Percentiles rank a stretch among this genome's conserved stretches.
phyloP scores from a whole-genome alignment of 2,329 filamentous ascomycete species.

The Penicillium crustosum region DNA sequence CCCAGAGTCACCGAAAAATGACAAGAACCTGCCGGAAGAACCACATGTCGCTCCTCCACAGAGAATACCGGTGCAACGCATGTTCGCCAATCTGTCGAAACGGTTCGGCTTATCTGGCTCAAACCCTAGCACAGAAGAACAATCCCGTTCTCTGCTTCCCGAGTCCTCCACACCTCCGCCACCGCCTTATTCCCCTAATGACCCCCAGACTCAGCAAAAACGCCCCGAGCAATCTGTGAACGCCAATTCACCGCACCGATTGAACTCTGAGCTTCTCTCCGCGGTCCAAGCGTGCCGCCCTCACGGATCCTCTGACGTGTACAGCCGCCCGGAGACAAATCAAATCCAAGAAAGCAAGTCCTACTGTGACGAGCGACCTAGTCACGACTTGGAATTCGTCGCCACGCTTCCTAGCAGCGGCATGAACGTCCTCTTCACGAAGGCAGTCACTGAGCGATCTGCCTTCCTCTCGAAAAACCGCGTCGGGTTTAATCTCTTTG shows the following conservation, averaged over 20 bases:
- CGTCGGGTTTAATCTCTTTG: constrained; percentile 67
- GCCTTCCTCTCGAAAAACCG: constrained; percentile 63
- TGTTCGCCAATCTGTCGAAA: constrained; percentile 69
- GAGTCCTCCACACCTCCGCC: constrained; percentile 37
- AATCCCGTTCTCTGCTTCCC: constrained; percentile 24
- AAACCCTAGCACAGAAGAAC: constrained; percentile 22
- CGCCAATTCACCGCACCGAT: constrained; percentile 41
- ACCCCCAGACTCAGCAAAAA: constrained; percentile 28
- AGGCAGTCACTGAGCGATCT: constrained; percentile 51
- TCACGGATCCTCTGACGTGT: constrained; percentile 72
- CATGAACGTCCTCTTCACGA: constrained; percentile 71
- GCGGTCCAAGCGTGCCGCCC: constrained; percentile 77
- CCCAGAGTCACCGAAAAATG: constrained; percentile 60
- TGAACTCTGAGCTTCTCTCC: constrained; percentile 60
- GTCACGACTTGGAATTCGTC: constrained; percentile 69
- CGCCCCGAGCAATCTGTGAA: constrained; percentile 34
- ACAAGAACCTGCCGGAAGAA: constrained; percentile 27
- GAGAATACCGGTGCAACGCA: constrained; percentile 44
- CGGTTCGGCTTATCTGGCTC: constrained; percentile 61
- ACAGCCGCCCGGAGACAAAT: constrained; percentile 68
- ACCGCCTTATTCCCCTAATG: constrained; percentile 42
- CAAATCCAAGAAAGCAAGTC: constrained; percentile 77
- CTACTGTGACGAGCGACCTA: constrained; percentile 78
- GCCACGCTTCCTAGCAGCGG: constrained; percentile 67
- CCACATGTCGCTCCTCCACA: constrained; percentile 25